Conservation (phyloP, 768 basidiomycete genomes). For the Coprinellus aureogranulatus region DNA sequence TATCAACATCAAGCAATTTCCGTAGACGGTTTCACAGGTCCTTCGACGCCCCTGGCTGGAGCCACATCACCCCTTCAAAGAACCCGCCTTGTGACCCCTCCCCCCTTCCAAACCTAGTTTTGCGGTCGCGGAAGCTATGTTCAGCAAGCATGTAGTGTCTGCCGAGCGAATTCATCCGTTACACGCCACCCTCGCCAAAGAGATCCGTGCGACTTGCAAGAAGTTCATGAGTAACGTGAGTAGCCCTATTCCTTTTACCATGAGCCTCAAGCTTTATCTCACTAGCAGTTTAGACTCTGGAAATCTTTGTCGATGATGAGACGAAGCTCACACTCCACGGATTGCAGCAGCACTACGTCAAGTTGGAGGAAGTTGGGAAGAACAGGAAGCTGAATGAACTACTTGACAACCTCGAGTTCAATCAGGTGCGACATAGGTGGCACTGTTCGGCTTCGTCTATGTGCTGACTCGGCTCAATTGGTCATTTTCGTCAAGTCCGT, state of each 20-base stretch:
- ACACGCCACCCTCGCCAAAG: conserved; percentile 95
- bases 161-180: too few relatives aligned
- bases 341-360: conserved; percentile 97
- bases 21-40: too few relatives aligned
- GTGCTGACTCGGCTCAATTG: conserved; percentile 55
- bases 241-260: conserved; percentile 14
- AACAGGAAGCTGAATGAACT: conserved; percentile 97
- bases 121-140: too few relatives aligned
- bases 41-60: too few relatives aligned
- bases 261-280: not conserved
- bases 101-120: too few relatives aligned
- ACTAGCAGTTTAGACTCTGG: conserved; percentile 71
- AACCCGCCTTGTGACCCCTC: too few relatives aligned
- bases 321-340: conserved; percentile 98
- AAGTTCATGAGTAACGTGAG: conserved; percentile 99
- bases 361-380: conserved; percentile 91
- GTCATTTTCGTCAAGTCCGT: conserved; percentile 99
- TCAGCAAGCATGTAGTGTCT: too few relatives aligned
- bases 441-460: not conserved
- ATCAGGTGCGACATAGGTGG: conserved; percentile 73
- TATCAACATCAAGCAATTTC: too few relatives aligned
- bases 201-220: conserved; percentile 96
- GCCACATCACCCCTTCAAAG: too few relatives aligned
- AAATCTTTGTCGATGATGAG: conserved; percentile 99
- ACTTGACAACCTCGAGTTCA: conserved; percentile 95